Base-by-base conservation (phyloP, 2,329 filamentous ascomycete genomes). In the Aspergillaceae sp. region DNA sequence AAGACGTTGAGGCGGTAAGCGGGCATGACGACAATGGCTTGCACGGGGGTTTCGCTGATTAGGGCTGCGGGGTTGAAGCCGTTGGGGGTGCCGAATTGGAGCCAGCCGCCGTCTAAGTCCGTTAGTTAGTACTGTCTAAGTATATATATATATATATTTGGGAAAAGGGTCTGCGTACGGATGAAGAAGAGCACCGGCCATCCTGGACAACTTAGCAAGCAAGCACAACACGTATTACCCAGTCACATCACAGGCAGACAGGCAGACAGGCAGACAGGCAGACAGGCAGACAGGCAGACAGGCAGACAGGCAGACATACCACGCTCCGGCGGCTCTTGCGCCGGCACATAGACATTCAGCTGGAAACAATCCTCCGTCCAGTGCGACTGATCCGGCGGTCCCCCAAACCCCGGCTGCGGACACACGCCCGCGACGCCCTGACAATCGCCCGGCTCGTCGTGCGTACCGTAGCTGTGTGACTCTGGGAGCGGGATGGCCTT, bases 161-260 rank as follows among this genome's bases (percentile, higher is more conserved):
- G 7, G 10, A 8, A 26, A 8, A 19, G 43, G 10, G 29, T 40
- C 32, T 7, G 64, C 70, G 50, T 68, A 72, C 76, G 77, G 41
- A 80, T 76, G 58, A 72, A 80, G 53, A 80, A 73, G 43, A 77
- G 67, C 0, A 80, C 76, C 4, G 78, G 78, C 76, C 77, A 80
- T 10, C 77, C 74, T 65, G 45, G 26, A 30, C 19, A 19, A 19
- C 19, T 19, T 19, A 19, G 19, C 19, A 19, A 19, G 19, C 19
- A 19, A 19, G 19, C 19, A 19, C 19, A 19, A 19, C 19, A 19
- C 19, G 19, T 19, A 19, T 19, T 19, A 3, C 8, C 32, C 8
- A 19, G 5, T 8, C 11, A 40, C 6, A 40, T 8, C 27, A 27
- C 19, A 27, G 3, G 11, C 37, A 9, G 9, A 26, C 5, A 26